A percentile compares a stretch with the other conserved stretches of the same genome.
Conservation (phyloP, 2,329 filamentous ascomycete species). For the Parascedosporium putredinis region DNA sequence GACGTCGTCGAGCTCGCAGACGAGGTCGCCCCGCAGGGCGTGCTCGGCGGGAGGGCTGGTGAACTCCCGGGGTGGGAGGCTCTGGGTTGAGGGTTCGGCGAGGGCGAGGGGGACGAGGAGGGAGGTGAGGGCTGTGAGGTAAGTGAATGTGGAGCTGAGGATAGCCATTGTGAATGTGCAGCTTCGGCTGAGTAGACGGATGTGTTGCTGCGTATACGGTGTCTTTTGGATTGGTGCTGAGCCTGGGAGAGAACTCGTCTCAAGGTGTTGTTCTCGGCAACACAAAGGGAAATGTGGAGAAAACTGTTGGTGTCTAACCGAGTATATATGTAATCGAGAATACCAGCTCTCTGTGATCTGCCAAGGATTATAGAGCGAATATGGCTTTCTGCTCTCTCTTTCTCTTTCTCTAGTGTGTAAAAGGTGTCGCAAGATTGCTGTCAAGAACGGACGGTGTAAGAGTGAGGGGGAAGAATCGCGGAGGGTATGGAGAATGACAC, state of each 20-base stretch:
- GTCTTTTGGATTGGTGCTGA: too few species aligned
- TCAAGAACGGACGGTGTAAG: too few species aligned
- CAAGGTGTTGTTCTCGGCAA: too few species aligned
- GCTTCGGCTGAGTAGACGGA: too few species aligned
- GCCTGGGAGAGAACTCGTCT: too few species aligned
- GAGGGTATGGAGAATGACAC: neutral
- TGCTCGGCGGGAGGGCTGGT: neutral
- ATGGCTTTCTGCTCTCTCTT: too few species aligned
- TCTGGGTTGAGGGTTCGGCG: neutral
- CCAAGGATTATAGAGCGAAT: neutral
- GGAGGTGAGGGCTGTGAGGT: neutral
- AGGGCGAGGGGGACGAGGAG: neutral
- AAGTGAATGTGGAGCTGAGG: neutral
- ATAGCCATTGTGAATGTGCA: constrained; percentile 4
- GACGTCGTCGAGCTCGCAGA: neutral
- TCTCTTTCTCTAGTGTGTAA: too few species aligned
- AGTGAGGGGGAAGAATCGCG: neutral
- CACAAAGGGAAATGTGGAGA: neutral
- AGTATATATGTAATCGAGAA: too few species aligned
- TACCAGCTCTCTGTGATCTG: neutral
- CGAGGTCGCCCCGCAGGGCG: neutral
- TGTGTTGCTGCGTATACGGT: too few species aligned
- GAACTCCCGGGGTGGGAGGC: neutral
- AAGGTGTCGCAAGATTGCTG: too few species aligned
- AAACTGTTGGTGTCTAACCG: too few species aligned